Base-by-base conservation (phyloP, 2,329 filamentous ascomycete genomes). In the Fusarium buxicola region DNA sequence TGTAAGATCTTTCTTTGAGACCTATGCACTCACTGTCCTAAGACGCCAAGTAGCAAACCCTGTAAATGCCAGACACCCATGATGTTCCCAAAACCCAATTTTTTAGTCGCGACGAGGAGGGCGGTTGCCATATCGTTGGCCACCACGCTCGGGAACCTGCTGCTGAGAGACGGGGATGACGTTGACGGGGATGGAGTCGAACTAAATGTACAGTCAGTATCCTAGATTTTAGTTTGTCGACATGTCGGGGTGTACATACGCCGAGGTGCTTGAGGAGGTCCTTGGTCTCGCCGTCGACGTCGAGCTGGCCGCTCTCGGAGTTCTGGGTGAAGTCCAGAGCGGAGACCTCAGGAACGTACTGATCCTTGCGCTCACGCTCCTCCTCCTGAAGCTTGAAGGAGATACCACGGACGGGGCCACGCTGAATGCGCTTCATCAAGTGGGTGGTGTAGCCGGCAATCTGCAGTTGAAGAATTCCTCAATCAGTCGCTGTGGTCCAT, bases 341-440 rank as follows among this genome's bases (percentile, higher is more conserved):
- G 63, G 96, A 99, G 75, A 99, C 87, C 85, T 99, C 95, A 78
- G 95, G 95, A 71, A 99, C 95, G 86, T 97, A 99, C 87, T 99
- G 95, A 87, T 99, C 95, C 92, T 99, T 99, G 81, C 95, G 91
- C 86, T 99, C 95, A 88, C 95, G 92, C 90, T 99, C 95, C 87
- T 99, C 95, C 87, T 99, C 95, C 86, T 99, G 95, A 64, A 99
- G 92, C 89, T 99, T 99, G 94, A 99, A 99, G 83, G 96, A 99
- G 85, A 99, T 99, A 87, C 95, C 95, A 76, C 95, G 96, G 83
- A 99, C 95, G 71, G 95, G 95, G 71, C 95, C 95, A 81, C 95
- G 93, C 88, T 98, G 95, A 76, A 99, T 99, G 84, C 95, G 95
- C 90, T 98, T 98, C 96, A 99, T 99, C 83, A 96, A 81, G 81